Evolutionary conservation across 306 rosid species (phyloP).

Genomic region (Cicer judaicum): DNA sequence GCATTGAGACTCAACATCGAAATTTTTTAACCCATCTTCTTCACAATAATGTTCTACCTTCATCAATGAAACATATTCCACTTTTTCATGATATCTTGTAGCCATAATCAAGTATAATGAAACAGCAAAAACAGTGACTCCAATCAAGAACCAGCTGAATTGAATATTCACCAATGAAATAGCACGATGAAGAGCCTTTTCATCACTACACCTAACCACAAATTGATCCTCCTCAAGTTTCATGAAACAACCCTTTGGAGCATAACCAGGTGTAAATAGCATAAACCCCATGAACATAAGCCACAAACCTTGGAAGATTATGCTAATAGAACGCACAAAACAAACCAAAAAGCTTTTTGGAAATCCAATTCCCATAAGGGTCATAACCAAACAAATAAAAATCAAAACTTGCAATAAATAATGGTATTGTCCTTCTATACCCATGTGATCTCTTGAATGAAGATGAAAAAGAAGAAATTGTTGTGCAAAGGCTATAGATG

Average conservation of each 20-base stretch:
- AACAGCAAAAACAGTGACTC: slow-evolving; percentile 53
- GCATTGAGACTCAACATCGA: slow-evolving; percentile 45
- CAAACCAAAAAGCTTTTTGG: slow-evolving; percentile 68
- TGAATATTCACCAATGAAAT: slow-evolving; percentile 63
- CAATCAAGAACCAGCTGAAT: slow-evolving; percentile 72
- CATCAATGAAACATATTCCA: slow-evolving; percentile 56
- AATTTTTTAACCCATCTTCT: slow-evolving; percentile 36
- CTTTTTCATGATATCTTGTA: slow-evolving; percentile 46
- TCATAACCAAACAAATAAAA: slow-evolving; percentile 50
- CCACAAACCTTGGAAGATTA: slow-evolving; percentile 78
- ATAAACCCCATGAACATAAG: slow-evolving; percentile 69
- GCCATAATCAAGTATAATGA: slow-evolving; percentile 57
- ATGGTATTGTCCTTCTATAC: slow-evolving; percentile 85
- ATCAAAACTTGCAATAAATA: slow-evolving; percentile 63
- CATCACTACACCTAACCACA: slow-evolving; percentile 58
- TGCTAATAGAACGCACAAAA: slow-evolving; percentile 65
- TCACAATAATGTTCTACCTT: slow-evolving; percentile 39
- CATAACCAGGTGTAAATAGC: slow-evolving; percentile 66
- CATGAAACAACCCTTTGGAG: slow-evolving; percentile 67
- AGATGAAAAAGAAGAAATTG: slow-evolving; percentile 71
- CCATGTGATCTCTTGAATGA: slow-evolving; percentile 77
- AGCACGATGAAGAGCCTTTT: slow-evolving; percentile 65
- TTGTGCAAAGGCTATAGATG: slow-evolving; percentile 66
- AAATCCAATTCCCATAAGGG: slow-evolving; percentile 63
- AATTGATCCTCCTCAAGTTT: slow-evolving; percentile 53